Evolutionary conservation across 2,329 filamentous ascomycete genomes (phyloP).

Genomic region (Neonectria ditissima): DNA sequence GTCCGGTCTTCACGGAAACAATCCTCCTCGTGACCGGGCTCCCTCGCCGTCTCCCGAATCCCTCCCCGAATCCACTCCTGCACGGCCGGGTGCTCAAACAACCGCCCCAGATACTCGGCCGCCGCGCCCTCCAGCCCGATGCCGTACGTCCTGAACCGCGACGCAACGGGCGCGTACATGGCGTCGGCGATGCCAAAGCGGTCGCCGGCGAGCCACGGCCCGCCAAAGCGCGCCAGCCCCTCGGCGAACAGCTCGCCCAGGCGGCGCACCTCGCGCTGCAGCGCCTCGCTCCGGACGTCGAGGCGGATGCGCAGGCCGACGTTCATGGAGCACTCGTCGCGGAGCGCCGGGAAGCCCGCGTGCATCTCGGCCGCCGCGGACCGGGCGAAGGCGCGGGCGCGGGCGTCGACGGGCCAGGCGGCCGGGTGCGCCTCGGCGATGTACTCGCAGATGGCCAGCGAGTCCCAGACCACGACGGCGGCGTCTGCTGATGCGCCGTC

Average conservation of each 20-base stretch:
- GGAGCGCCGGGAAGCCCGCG: conserved; percentile 55
- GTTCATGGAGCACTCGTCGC: conserved; percentile 58
- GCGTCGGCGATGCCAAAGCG: conserved; percentile 55
- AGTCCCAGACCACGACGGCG: conserved; percentile 58
- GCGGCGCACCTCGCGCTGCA: conserved; percentile 52
- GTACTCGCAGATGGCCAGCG: conserved; percentile 61
- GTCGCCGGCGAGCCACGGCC: conserved; percentile 55
- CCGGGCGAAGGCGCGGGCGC: conserved; percentile 57
- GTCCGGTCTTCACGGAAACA: conserved; percentile 49
- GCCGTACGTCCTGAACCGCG: conserved; percentile 53
- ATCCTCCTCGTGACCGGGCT: conserved; percentile 53
- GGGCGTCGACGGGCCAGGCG: conserved; percentile 56
- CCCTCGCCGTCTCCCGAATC: conserved; percentile 52
- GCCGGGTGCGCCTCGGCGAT: conserved; percentile 56
- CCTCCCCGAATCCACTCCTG: conserved; percentile 54
- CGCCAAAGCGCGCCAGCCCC: conserved; percentile 54
- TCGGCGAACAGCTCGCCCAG: conserved; percentile 53
- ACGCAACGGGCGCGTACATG: conserved; percentile 57
- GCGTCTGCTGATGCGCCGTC: too few relatives aligned
- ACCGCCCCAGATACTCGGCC: conserved; percentile 49
- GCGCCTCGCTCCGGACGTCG: conserved; percentile 41
- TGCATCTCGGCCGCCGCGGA: conserved; percentile 61
- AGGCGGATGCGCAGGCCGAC: conserved; percentile 54
- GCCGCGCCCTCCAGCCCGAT: conserved; percentile 46
- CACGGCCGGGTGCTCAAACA: conserved; percentile 51